phyloP scores from a whole-genome alignment of 306 rosid species.

The Aeschynomene evenia region DNA sequence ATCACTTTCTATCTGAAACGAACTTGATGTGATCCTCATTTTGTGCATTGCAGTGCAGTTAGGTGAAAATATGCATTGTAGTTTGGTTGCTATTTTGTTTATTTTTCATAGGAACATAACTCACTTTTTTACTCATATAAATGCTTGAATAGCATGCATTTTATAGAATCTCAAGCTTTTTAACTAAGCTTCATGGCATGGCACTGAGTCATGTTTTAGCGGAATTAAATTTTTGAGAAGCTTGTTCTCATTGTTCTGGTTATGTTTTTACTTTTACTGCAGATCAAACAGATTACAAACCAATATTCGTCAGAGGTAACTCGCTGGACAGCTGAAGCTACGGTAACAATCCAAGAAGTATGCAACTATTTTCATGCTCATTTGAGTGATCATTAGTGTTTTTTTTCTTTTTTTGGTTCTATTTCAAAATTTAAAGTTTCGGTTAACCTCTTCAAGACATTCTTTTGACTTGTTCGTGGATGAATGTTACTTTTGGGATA shows the following conservation, averaged over 20 bases:
- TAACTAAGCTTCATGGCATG: slow-evolving; percentile 2
- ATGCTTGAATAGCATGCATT: neutral
- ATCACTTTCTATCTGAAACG: neutral
- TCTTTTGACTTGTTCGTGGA: slow-evolving; percentile 3
- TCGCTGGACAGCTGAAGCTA: slow-evolving; percentile 82
- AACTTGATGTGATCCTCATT: neutral
- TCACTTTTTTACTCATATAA: neutral
- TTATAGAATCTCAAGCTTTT: neutral
- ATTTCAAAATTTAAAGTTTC: neutral
- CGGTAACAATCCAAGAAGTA: slow-evolving; percentile 82
- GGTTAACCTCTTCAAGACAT: neutral
- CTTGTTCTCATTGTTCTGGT: neutral
- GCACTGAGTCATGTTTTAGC: neutral
- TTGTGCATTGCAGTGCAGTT: neutral
- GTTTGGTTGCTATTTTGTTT: slow-evolving; percentile 1
- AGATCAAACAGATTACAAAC: slow-evolving; percentile 61
- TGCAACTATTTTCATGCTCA: slow-evolving; percentile 20
- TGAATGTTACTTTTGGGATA: neutral
- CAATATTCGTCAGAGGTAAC: slow-evolving; percentile 36
- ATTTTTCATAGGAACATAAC: neutral
- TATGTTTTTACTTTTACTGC: slow-evolving; percentile 20
- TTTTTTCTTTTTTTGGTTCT: neutral
- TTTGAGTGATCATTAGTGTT: slow-evolving; percentile 7
- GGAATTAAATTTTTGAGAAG: neutral
- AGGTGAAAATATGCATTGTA: neutral